Conservation (phyloP, 1,284 basidiomycete species). For the Leccinum fallax region DNA sequence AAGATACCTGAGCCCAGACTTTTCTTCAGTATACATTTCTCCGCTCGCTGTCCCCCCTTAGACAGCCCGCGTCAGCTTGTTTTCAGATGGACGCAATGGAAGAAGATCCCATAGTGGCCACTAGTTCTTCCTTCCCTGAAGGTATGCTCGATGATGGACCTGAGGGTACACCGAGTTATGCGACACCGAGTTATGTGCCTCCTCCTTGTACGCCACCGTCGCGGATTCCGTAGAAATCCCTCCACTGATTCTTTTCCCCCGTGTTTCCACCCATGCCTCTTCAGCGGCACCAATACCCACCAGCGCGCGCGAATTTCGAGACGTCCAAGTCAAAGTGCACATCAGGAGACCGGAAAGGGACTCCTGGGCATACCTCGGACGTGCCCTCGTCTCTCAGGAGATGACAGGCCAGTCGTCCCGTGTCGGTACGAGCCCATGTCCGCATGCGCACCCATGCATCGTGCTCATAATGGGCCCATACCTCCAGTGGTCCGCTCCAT, state of each 20-base stretch:
- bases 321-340: slow-evolving; percentile 82
- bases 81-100: slow-evolving; percentile 38
- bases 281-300: slow-evolving; percentile 34
- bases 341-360: slow-evolving; percentile 75
- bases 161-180: slow-evolving; percentile 8
- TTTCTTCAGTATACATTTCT: slow-evolving; percentile 8
- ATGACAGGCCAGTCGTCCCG: slow-evolving; percentile 69
- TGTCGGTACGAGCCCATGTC: slow-evolving; percentile 56
- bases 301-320: slow-evolving; percentile 58
- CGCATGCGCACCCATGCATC: slow-evolving; percentile 15
- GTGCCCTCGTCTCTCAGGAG: slow-evolving; percentile 73
- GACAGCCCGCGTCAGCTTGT: neutral
- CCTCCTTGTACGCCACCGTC: slow-evolving; percentile 24
- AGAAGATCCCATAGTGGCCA: slow-evolving; percentile 33
- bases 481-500: slow-evolving; percentile 64
- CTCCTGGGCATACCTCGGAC: slow-evolving; percentile 78
- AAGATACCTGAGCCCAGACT: slow-evolving; percentile 22
- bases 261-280: neutral
- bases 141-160: slow-evolving; percentile 24
- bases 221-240: neutral
- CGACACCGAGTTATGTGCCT: slow-evolving; percentile 14
- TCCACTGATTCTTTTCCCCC: slow-evolving; percentile 14
- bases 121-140: slow-evolving; percentile 24
- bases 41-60: neutral
- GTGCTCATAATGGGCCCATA: neutral